phyloP scores from a whole-genome alignment of 108 stramenopile species.

The Pseudonitzschia multiseries region DNA sequence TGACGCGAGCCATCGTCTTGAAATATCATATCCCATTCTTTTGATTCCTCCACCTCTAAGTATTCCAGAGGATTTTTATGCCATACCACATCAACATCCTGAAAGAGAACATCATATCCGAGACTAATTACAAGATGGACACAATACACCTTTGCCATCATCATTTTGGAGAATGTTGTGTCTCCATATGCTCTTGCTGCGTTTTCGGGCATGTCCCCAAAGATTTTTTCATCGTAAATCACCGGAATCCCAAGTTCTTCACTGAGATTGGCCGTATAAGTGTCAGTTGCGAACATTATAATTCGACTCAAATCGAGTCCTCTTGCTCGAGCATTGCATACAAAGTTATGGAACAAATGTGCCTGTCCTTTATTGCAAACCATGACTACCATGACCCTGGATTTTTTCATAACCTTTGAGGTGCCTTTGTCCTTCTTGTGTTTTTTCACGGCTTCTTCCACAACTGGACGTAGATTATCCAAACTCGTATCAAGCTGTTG shows the following conservation, averaged over 20 bases:
- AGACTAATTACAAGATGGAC: slow-evolving; percentile 57
- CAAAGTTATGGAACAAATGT: slow-evolving; percentile 72
- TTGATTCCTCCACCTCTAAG: slow-evolving; percentile 37
- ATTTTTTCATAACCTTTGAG: slow-evolving; percentile 37
- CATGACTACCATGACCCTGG: slow-evolving; percentile 71
- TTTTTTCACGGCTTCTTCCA: slow-evolving; percentile 17
- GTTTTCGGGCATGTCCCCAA: slow-evolving; percentile 48
- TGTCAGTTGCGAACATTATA: slow-evolving; percentile 69
- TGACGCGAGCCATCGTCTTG: slow-evolving; percentile 83
- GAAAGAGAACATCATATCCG: slow-evolving; percentile 87
- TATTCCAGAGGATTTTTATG: slow-evolving; percentile 66
- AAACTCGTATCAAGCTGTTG: slow-evolving; percentile 40
- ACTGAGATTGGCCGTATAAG: slow-evolving; percentile 63
- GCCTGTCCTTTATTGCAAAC: slow-evolving; percentile 73
- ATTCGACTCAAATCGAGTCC: slow-evolving; percentile 45
- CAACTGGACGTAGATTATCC: slow-evolving; percentile 39
- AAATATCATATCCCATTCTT: slow-evolving; percentile 61
- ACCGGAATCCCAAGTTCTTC: slow-evolving; percentile 59
- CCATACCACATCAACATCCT: slow-evolving; percentile 78
- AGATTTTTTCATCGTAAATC: slow-evolving; percentile 63
- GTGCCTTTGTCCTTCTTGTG: slow-evolving; percentile 43
- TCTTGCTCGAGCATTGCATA: slow-evolving; percentile 59
- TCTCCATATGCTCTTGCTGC: slow-evolving; percentile 75
- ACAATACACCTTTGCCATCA: slow-evolving; percentile 75
- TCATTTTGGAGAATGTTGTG: slow-evolving; percentile 65